Percentiles rank a stretch among this genome's conserved stretches.
phyloP scores from a whole-genome alignment of 306 rosid genomes.

The Medicago arabica region DNA sequence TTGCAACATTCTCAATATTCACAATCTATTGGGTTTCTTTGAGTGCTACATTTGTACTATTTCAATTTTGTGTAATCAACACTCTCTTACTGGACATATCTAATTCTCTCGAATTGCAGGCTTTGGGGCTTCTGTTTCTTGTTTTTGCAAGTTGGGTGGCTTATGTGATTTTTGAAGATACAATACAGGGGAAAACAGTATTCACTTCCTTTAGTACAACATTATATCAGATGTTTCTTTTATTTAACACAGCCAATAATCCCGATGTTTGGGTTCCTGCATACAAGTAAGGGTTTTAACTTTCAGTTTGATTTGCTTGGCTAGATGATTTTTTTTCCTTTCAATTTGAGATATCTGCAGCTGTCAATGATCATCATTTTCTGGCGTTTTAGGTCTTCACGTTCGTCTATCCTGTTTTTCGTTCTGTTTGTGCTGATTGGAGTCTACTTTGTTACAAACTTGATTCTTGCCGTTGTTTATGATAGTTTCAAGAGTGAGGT shows the following conservation, averaged over 20 bases:
- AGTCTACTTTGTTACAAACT: constrained; percentile 92
- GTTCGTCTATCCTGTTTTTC: constrained; percentile 85
- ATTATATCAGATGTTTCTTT: constrained; percentile 78
- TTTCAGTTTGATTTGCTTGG: constrained; percentile 27
- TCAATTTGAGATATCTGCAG: constrained; percentile 30
- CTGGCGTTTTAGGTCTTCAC: constrained; percentile 76
- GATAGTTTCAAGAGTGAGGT: constrained; percentile 97
- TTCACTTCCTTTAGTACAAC: constrained; percentile 88
- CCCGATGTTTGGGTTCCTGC: constrained; percentile 99
- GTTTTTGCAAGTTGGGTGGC: constrained; percentile 94
- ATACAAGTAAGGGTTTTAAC: constrained; percentile 77
- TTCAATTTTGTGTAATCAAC: constrained; percentile 28
- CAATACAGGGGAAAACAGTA: constrained; percentile 71
- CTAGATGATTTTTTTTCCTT: constrained; percentile 36
- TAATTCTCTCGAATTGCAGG: constrained; percentile 64
- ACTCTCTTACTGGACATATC: constrained; percentile 23
- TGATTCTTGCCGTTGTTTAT: constrained; percentile 96
- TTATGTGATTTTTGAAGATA: constrained; percentile 94
- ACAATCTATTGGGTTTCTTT: constrained; percentile 27
- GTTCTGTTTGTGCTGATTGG: constrained; percentile 88
- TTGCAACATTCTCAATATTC: constrained; percentile 30
- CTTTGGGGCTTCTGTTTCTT: constrained; percentile 85
- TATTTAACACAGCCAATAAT: constrained; percentile 92
- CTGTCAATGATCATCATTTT: constrained; percentile 36
- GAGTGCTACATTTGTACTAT: constrained; percentile 32